Evolutionary conservation across 225 moss, liverwort and hornwort species (phyloP), one percentile per base, ranked within the genome.

Genomic region (Anthoceros angustus): DNA sequence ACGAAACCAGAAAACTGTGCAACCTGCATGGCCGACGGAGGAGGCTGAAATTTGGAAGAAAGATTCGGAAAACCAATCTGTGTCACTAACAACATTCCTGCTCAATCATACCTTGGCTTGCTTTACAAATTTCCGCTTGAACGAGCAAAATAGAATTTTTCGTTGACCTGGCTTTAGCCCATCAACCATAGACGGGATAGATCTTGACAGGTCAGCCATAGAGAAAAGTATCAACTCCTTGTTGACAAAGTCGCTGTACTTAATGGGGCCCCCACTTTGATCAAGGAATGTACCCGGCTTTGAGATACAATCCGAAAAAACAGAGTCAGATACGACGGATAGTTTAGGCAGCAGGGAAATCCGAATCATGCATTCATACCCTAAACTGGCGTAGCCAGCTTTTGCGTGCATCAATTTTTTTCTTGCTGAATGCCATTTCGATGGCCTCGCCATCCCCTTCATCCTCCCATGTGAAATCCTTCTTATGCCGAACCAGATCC

Each of bases 341-440:
- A 8, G 12, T 12, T 49, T 14, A 25, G 71, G 6, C 2, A 11
- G 39, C 39, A 25, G 5, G 63, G 24, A 60, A 6, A 9, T n/a
- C 18, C 6, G 55, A 12, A 41, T 5, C 4, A 23, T 18, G 41
- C 41, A 64, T 10, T n/a, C 39, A 42, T 74, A 98, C 98, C 87
- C 89, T 87, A 63, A 81, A 98, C 24, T 84, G 98, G 14, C 98
- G 91, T 62, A 98, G 66, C 98, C 98, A 98, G 5, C 86, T 87
- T 70, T 98, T 98, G 25, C 98, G 87, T 55, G 87, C 92, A 48
- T 98, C 92, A 0, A 98, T 74, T 63, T 98, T 98, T 73, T 98
- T 98, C 79, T 98, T 98, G 68, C 98, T 98, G 66, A 98, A 98
- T 2, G 98, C 98, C 98, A 98, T 98, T 73, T 98, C 98, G 48